Percentiles rank a stretch among this genome's conserved stretches.
These are phyloP conservation scores for Phytophthora agathidicida DNA, from an alignment of 352 stramenopile genomes.

Conservation along the genomic window DNA sequence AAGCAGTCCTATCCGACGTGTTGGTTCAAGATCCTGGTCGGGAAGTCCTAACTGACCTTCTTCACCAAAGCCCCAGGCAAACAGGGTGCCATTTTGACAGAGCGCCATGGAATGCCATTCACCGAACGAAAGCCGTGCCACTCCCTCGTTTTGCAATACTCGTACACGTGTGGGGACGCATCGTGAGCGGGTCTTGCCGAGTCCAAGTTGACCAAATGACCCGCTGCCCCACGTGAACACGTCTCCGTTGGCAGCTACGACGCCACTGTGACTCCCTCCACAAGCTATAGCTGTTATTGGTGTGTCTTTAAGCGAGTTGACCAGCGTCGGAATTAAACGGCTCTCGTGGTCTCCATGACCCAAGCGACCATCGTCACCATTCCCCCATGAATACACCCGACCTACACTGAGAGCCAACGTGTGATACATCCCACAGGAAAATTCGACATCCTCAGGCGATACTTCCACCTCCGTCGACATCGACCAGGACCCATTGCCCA, in stretches of 20 bases:
- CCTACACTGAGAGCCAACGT: conserved; percentile 50
- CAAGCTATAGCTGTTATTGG: conserved; percentile 49
- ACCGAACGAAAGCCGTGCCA: conserved; percentile 58
- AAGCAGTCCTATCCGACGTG: conserved; percentile 43
- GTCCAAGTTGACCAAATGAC: conserved; percentile 61
- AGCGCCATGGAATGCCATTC: conserved; percentile 81
- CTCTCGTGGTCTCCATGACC: conserved; percentile 57
- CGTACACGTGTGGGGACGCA: conserved; percentile 50
- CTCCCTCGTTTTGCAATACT: conserved; percentile 46
- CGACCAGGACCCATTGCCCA: background rate
- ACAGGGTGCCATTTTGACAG: conserved; percentile 56
- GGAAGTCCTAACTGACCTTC: conserved; percentile 69
- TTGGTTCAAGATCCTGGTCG: conserved; percentile 47
- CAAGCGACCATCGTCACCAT: conserved; percentile 69
- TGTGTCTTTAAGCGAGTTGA: conserved; percentile 43
- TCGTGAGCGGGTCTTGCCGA: conserved; percentile 45
- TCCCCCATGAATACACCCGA: conserved; percentile 66
- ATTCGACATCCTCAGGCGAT: conserved; percentile 38
- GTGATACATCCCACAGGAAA: conserved; percentile 66
- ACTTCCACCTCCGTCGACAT: conserved; percentile 7
- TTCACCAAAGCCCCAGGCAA: conserved; percentile 74
- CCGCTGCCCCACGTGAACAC: conserved; percentile 69
- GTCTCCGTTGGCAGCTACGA: conserved; percentile 44
- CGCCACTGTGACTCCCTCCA: conserved; percentile 65
- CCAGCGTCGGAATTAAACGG: conserved; percentile 38